These are phyloP conservation scores for Coemansia sp. DNA, from an alignment of 192 early-diverging fungal species.

Conservation along the genomic window DNA sequence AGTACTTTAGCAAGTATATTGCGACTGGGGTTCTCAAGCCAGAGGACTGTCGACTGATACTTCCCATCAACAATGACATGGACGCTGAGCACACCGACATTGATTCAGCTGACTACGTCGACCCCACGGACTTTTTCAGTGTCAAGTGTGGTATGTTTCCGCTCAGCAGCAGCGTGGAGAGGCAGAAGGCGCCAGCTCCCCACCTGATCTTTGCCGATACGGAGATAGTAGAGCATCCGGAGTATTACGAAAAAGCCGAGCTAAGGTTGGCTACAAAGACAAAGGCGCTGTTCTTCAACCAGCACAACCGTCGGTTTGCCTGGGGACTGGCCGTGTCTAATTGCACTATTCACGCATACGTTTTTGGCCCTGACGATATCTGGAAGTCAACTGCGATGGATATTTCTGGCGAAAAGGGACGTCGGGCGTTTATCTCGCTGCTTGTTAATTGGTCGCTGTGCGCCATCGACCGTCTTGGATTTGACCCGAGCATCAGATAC, in stretches of 20 bases:
- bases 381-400: no score
- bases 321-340: no score
- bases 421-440: no score
- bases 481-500: no score
- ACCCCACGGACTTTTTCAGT: not conserved
- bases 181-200: not conserved
- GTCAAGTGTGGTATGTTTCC: no score
- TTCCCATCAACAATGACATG: not conserved
- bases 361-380: no score
- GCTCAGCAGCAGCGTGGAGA: no score
- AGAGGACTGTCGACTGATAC: not conserved
- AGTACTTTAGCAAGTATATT: not conserved
- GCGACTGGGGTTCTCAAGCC: not conserved
- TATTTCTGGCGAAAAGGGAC: no score
- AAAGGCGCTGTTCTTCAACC: not conserved
- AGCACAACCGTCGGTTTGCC: no score
- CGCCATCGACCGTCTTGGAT: no score
- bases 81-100: not conserved
- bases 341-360: no score
- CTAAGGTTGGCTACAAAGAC: not conserved
- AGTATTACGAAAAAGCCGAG: not conserved
- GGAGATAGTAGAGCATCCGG: not conserved
- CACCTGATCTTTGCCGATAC: not conserved
- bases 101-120: not conserved
- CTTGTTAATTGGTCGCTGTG: no score